These are phyloP conservation scores for Salix purpurea DNA, from an alignment of 345 rosid genomes.

Conservation along the genomic window DNA sequence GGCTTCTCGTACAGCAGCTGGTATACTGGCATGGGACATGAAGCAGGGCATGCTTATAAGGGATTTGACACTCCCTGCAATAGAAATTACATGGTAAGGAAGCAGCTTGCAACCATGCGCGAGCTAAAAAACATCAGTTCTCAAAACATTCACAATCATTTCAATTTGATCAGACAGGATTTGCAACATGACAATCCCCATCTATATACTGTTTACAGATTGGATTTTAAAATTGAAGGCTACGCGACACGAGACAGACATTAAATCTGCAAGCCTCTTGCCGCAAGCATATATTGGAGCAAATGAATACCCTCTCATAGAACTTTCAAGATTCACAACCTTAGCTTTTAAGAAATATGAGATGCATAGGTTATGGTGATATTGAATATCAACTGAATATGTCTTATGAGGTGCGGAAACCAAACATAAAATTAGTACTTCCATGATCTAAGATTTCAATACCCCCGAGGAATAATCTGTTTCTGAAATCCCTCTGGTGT, in stretches of 20 bases:
- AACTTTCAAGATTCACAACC: background rate
- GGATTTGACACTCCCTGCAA: constrained; percentile 86
- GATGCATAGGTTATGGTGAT: background rate
- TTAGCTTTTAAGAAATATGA: background rate
- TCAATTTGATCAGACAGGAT: background rate
- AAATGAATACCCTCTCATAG: background rate
- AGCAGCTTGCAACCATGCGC: background rate
- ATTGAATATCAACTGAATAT: background rate
- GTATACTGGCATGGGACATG: constrained; percentile 97
- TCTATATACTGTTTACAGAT: background rate
- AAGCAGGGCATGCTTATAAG: constrained; percentile 98
- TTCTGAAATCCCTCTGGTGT: background rate
- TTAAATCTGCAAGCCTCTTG: background rate
- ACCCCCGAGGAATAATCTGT: background rate
- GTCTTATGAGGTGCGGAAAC: too few species aligned
- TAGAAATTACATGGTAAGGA: background rate
- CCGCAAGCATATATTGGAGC: background rate
- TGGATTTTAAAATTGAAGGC: background rate
- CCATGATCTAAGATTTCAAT: background rate
- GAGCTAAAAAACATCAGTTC: background rate
- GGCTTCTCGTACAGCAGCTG: constrained; percentile 72
- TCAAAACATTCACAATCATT: background rate
- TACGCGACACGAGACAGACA: background rate
- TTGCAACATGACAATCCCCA: background rate
- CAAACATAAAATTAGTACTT: too few species aligned